Base-by-base conservation (phyloP, 2,329 filamentous ascomycete genomes). In the Aspergillus carbonarius region DNA sequence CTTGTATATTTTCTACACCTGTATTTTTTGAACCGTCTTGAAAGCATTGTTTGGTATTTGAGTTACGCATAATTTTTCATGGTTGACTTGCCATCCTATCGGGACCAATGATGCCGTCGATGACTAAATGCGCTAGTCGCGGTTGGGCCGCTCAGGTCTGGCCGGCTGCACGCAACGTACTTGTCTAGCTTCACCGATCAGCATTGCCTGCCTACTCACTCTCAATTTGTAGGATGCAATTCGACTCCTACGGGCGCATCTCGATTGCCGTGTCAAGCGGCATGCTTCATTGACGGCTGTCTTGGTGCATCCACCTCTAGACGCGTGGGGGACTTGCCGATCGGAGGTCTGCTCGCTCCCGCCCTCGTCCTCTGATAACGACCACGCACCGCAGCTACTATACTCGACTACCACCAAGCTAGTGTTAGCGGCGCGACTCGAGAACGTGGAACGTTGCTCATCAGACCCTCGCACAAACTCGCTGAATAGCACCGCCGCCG, bases 371-470 rank as follows among this genome's bases (percentile, higher is more conserved):
- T 20, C 37, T 27, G 37, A 54, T 42, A 54, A 42, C 51, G 44
- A 32, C 27, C 51, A 42, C 39, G 37, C 37, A 51, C 34, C 18
- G 32, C 49, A 42, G 39, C 20, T 18, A 44, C 51, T 40, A 54
- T 54, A 51, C 18, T 25, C 20, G 34, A 51, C 34, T 32, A 54
- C 27, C 35, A 40, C 27, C 37, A 44, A 18, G 32, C 37, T 54
- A 54, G 51, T 15, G 51, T 39, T 54, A 54, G 51, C 51, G 51
- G 37, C 17, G 23, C n/a, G 30, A 37, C 34, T 15, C 12, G 49
- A 42, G 39, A 42, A 39, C 32, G 51, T 54, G 37, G 20, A 42
- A 44, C 51, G 25, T 54, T 18, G 25, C 44, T n/a, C 44, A n/a
- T 27, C 6, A 54, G 5, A 30, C 25, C 37, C 39, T 54, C 30